Percentiles rank a stretch among this genome's conserved stretches.
phyloP scores from a whole-genome alignment of 2,329 filamentous ascomycete genomes.

The Ophiostoma piceae region DNA sequence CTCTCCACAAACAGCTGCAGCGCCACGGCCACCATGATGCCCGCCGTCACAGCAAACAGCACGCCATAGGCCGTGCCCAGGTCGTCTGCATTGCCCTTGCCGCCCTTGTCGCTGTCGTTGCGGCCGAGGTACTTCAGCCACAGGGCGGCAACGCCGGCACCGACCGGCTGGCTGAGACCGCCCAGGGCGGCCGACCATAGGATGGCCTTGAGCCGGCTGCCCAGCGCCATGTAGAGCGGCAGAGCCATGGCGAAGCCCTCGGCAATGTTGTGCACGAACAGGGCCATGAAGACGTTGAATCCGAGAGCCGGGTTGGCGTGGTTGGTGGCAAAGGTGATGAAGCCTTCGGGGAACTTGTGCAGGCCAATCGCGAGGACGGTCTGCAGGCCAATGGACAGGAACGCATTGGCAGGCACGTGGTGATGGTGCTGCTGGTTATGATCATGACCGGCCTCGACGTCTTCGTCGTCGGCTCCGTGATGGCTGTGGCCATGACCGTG shows the following conservation, averaged over 20 bases:
- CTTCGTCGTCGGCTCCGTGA: neutral
- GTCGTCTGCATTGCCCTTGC: slow-evolving; percentile 35
- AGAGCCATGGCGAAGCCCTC: slow-evolving; percentile 94
- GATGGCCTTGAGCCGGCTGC: slow-evolving; percentile 75
- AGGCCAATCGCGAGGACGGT: slow-evolving; percentile 91
- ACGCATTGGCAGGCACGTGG: slow-evolving; percentile 90
- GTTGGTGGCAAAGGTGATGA: slow-evolving; percentile 93
- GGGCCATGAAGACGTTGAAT: slow-evolving; percentile 85
- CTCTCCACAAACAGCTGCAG: slow-evolving; percentile 85
- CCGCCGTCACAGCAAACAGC: slow-evolving; percentile 84
- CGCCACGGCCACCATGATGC: slow-evolving; percentile 93
- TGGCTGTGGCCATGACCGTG: neutral
- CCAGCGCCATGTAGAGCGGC: slow-evolving; percentile 84
- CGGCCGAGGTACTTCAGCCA: slow-evolving; percentile 71
- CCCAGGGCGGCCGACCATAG: slow-evolving; percentile 77
- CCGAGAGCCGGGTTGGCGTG: slow-evolving; percentile 87
- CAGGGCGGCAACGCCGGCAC: slow-evolving; percentile 74
- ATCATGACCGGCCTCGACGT: neutral
- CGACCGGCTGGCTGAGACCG: slow-evolving; percentile 79
- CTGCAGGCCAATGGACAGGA: slow-evolving; percentile 90
- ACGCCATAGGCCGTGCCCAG: slow-evolving; percentile 63
- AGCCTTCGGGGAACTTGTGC: slow-evolving; percentile 86
- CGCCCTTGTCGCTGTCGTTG: slow-evolving; percentile 42
- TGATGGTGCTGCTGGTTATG: slow-evolving; percentile 63
- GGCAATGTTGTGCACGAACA: slow-evolving; percentile 97